phyloP scores from a whole-genome alignment of 2,329 filamentous ascomycete species.

The Rutstroemia sp. region DNA sequence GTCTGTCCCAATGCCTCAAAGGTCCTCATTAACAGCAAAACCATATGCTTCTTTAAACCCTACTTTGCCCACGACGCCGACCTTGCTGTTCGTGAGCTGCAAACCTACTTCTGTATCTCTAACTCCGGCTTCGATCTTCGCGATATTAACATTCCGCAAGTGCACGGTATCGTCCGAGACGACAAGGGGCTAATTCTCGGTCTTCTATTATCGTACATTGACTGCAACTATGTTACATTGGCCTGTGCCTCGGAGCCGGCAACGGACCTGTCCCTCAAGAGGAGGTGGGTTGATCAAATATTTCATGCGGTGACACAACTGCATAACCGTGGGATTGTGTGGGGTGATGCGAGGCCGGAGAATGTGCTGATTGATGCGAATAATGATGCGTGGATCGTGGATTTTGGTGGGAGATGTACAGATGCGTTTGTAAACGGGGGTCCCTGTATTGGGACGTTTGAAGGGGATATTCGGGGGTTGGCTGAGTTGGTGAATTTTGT shows the following conservation, averaged over 20 bases:
- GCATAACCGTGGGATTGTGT: slow-evolving; percentile 16
- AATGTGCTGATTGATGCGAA: slow-evolving; percentile 18
- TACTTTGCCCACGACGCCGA: not conserved
- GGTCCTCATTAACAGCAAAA: not conserved
- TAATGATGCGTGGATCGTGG: slow-evolving; percentile 19
- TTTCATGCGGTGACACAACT: slow-evolving; percentile 10
- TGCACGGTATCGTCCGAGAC: slow-evolving; percentile 15
- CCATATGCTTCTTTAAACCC: not conserved
- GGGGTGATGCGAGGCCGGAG: slow-evolving; percentile 21
- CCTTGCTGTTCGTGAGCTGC: not conserved
- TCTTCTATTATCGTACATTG: slow-evolving; percentile 18
- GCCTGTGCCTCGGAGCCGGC: slow-evolving; percentile 10
- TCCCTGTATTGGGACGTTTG: slow-evolving; percentile 13
- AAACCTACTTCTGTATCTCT: not conserved
- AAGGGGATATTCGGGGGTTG: slow-evolving; percentile 20
- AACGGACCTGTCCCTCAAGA: slow-evolving; percentile 12
- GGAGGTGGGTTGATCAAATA: slow-evolving; percentile 20
- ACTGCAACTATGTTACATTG: slow-evolving; percentile 15
- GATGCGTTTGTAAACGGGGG: slow-evolving; percentile 17
- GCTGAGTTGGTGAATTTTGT: slow-evolving; percentile 7
- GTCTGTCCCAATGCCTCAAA: not conserved
- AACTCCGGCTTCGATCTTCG: not conserved
- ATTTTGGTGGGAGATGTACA: slow-evolving; percentile 24
- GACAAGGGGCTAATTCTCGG: slow-evolving; percentile 14
- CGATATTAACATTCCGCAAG: slow-evolving; percentile 2